Base-by-base conservation (phyloP, 495 filamentous ascomycete genomes). In the Tuber indicum region DNA sequence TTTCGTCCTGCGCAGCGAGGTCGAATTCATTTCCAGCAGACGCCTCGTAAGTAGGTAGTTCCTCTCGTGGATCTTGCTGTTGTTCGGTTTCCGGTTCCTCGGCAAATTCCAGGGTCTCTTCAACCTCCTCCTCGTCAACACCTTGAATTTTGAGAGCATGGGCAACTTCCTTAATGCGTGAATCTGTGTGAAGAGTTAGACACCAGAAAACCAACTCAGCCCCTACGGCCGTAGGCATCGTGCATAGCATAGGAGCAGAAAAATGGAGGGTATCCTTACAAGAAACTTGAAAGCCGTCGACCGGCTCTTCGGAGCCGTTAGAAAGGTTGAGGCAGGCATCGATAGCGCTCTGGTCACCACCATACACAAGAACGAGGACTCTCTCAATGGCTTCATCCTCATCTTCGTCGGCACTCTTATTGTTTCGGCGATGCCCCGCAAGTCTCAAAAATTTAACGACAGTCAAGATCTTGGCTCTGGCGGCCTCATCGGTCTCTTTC, bases 371-470 rank as follows among this genome's bases (percentile, higher is more conserved):
- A 73, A 94, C 90, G 66, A 99, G 87, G 43, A 96, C 91, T 73
- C 92, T 93, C 85, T 99, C 96, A 76, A 98, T 92, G 69, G 94
- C 96, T 85, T 89, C 89, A 81, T 89, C 92, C 85, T 97, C 93
- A 47, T 92, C 90, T 32, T 90, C 87, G 80, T 91, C 89, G 72
- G 87, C 89, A 46, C 86, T 86, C 75, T 89, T 89, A 17, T 87
- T 90, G 42, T 85, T 84, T 79, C 93, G 87, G 81, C 92, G 89
- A 66, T 90, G 90, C 17, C 93, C 92, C 75, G 93, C 93, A 32
- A 93, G 87, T 78, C 90, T 90, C 73, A 96, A 87, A 86, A 95
- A 96, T 84, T 93, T 91, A 73, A 91, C 93, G 71, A 96, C 83
- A 21, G 89, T 86, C 70, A 87, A 82, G 72, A 86, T 84, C 46